Percentiles rank a stretch among this genome's conserved stretches.
These are phyloP conservation scores for Helotiales sp. DNA, from an alignment of 2,329 filamentous ascomycete species.

Conservation along the genomic window DNA sequence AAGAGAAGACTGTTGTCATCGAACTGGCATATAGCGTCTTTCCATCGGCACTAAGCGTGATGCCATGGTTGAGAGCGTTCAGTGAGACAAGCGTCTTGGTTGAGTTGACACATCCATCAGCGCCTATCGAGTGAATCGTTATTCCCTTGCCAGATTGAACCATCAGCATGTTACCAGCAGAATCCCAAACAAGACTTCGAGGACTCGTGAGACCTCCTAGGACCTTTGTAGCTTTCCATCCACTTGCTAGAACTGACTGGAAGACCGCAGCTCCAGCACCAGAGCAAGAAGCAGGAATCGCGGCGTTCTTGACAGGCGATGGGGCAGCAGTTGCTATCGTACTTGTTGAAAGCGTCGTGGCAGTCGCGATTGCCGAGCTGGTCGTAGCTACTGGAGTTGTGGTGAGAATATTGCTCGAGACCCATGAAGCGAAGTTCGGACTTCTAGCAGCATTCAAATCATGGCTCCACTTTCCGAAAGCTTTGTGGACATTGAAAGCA, in stretches of 20 bases:
- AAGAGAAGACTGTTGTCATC: constrained; percentile 10
- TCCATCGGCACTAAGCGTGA: constrained; percentile 16
- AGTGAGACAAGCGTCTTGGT: constrained; percentile 13
- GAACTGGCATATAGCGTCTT: constrained; percentile 16
- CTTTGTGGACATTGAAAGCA: constrained; percentile 17
- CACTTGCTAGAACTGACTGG: constrained; percentile 12
- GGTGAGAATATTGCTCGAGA: constrained; percentile 14
- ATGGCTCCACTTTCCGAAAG: constrained; percentile 21
- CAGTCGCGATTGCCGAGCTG: neutral
- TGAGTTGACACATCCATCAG: constrained; percentile 14
- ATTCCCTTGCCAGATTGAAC: constrained; percentile 17
- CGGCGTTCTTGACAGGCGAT: neutral
- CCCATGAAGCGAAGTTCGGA: constrained; percentile 19
- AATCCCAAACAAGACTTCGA: constrained; percentile 17
- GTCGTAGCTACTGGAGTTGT: neutral
- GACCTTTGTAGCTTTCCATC: constrained; percentile 17
- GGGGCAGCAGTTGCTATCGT: neutral
- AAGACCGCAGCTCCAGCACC: constrained; percentile 14
- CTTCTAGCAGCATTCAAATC: constrained; percentile 25
- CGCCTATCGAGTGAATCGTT: constrained; percentile 8
- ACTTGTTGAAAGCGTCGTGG: constrained; percentile 5
- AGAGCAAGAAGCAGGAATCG: constrained; percentile 16
- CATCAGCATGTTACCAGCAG: constrained; percentile 15
- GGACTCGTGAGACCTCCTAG: constrained; percentile 17
- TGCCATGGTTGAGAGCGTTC: constrained; percentile 18